These are phyloP conservation scores for Candida tibetensis DNA, from an alignment of 805 yeast species.

Conservation along the genomic window DNA sequence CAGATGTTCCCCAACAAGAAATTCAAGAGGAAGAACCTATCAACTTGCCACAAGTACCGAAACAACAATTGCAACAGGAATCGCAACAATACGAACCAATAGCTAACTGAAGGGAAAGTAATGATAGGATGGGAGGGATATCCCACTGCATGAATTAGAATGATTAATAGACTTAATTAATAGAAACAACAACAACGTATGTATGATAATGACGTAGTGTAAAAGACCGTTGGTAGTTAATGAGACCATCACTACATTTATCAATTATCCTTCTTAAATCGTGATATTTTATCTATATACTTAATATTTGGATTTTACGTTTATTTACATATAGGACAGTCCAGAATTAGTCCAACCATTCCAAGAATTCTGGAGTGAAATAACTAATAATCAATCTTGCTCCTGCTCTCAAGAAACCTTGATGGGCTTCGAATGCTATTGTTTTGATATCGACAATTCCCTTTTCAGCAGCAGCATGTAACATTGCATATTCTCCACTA, in stretches of 20 bases:
- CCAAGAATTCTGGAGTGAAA: constrained; percentile 93
- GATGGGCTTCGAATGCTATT: constrained; percentile 83
- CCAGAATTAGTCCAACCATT: constrained; percentile 69
- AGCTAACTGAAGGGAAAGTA: too few species aligned
- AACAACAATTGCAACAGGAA: constrained; percentile 8
- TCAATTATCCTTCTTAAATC: too few species aligned
- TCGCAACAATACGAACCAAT: constrained; percentile 4
- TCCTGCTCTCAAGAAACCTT: constrained; percentile 93
- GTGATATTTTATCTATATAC: too few species aligned
- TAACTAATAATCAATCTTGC: constrained; percentile 88
- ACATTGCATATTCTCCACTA: constrained; percentile 95
- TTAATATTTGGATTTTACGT: too few species aligned
- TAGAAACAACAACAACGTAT: too few species aligned
- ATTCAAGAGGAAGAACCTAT: constrained; percentile 30
- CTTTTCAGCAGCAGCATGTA: constrained; percentile 97
- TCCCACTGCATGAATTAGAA: too few species aligned
- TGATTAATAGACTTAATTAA: too few species aligned
- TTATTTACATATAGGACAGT: neutral
- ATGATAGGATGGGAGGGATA: too few species aligned
- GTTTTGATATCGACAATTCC: constrained; percentile 82
- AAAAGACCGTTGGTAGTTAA: too few species aligned
- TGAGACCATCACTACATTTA: too few species aligned
- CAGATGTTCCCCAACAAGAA: constrained; percentile 17
- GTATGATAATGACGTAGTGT: too few species aligned
- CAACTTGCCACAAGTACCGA: neutral